Base-by-base conservation (phyloP, 768 basidiomycete genomes). In the Tricholomella constricta region DNA sequence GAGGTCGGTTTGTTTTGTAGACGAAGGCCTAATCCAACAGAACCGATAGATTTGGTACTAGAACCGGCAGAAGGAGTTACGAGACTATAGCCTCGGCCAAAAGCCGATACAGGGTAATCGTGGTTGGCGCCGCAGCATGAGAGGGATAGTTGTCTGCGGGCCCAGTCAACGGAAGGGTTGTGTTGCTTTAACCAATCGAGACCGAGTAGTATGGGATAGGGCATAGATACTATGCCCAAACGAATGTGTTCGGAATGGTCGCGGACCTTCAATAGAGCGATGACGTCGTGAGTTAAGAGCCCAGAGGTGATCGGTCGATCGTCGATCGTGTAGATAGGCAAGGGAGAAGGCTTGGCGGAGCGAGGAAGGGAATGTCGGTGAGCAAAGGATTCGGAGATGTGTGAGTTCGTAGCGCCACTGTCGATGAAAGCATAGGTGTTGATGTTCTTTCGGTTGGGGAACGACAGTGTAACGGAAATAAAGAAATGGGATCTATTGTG, bases 301-400 rank as follows among this genome's bases (percentile, higher is more conserved):
- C 76, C 76, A 44, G 70, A 73, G 25, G 70, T 65, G 32, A 75
- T 68, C 9, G 71, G 75, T 40, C 69, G 61, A 54, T 74, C 63
- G 22, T 41, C n/a, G n/a, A n/a, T n/a, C n/a, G n/a, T n/a, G n/a
- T n/a, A n/a, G n/a, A n/a, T n/a, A n/a, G n/a, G n/a, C 45, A 70
- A 49, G 12, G 72, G 70, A 15, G 55, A 49, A 31, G 65, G 52
- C 61, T 70, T 70, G 2, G 53, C 40, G 52, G 60, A 54, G 14
- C 64, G 64, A n/a, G 70, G 62, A 35, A 75, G 57, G n/a, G 63
- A 64, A 45, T 76, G 68, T 10, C 66, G 53, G 35, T 61, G 47
- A 9, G 69, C 62, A 51, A 73, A 76, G 22, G 17, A 22, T 15
- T 69, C 63, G 1, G 71, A 76, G 44, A 75, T 72, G 51, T 67